These are phyloP conservation scores for Paspalum notatum DNA, from an alignment of 176 grass and related monocot species.

Conservation along the genomic window DNA sequence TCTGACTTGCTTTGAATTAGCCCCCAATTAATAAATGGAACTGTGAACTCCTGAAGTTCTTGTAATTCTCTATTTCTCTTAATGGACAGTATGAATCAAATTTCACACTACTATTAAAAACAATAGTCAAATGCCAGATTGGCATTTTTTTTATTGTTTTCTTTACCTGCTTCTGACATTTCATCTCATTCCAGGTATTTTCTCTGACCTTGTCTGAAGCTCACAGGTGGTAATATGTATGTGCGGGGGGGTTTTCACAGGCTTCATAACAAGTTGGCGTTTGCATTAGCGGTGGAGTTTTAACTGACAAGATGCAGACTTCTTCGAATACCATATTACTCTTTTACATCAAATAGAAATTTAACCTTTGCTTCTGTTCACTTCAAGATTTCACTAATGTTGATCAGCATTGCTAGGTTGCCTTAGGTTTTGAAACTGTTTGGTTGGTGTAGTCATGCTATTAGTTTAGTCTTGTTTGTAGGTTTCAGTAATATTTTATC, in stretches of 20 bases:
- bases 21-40: neutral
- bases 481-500: conserved; percentile 5
- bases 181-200: conserved; percentile 88
- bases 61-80: conserved; percentile 36
- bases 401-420: conserved; percentile 20
- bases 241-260: conserved; percentile 53
- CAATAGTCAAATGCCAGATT: conserved; percentile 23
- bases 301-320: conserved; percentile 37
- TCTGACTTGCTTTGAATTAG: conserved; percentile 14
- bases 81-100: conserved; percentile 2
- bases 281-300: conserved; percentile 28
- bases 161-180: conserved; percentile 45
- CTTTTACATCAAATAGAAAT: conserved; percentile 2
- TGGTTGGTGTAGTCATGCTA: neutral
- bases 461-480: conserved; percentile 10
- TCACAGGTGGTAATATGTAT: conserved; percentile 75
- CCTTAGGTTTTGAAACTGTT: conserved; percentile 26
- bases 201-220: conserved; percentile 99
- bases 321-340: conserved; percentile 27
- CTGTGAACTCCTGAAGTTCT: conserved; percentile 29
- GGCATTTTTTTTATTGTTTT: conserved; percentile 17
- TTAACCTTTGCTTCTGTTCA: conserved; percentile 15
- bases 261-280: conserved; percentile 47
- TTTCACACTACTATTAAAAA: conserved; percentile 31
- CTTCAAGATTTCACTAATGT: conserved; percentile 20